Conservation (phyloP, 1,284 basidiomycete genomes). For the Trametes pubescens region DNA sequence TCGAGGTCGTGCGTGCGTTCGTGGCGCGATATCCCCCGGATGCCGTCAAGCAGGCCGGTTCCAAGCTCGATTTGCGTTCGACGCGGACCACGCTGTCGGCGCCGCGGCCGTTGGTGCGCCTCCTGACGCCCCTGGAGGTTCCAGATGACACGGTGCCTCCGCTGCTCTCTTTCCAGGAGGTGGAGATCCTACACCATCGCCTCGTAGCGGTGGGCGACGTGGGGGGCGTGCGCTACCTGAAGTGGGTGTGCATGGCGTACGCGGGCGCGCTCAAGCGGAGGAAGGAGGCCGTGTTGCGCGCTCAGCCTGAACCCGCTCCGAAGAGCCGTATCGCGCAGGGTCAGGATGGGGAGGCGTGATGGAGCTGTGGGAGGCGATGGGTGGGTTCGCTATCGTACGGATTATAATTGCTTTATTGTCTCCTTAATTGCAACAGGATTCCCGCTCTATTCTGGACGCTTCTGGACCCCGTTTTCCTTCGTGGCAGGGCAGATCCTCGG, state of each 20-base stretch:
- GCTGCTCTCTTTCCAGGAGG: constrained; percentile 66
- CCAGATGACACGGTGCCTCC: constrained; percentile 77
- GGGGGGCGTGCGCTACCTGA: constrained; percentile 63
- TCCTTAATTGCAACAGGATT: not conserved
- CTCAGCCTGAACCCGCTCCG: constrained; percentile 17
- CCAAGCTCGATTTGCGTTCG: constrained; percentile 57
- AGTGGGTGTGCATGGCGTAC: constrained; percentile 73
- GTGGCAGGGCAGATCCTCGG: too few species aligned
- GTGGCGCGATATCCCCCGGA: constrained; percentile 65
- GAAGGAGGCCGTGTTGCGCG: constrained; percentile 51
- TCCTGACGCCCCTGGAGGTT: constrained; percentile 59
- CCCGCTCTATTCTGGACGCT: not conserved
- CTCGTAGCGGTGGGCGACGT: constrained; percentile 54
- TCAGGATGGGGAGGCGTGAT: not conserved
- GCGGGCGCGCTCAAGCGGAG: constrained; percentile 67
- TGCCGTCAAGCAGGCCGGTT: constrained; percentile 46
- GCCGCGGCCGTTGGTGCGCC: constrained; percentile 68
- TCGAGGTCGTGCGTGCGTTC: constrained; percentile 63
- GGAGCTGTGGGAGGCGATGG: not conserved
- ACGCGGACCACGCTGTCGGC: constrained; percentile 61
- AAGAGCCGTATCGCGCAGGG: not conserved
- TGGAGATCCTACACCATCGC: constrained; percentile 72
- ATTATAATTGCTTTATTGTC: not conserved
- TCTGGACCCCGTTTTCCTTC: too few species aligned
- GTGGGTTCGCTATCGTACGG: constrained; percentile 1